These are phyloP conservation scores for Diaporthe caulivora DNA, from an alignment of 2,329 filamentous ascomycete species.

Conservation along the genomic window DNA sequence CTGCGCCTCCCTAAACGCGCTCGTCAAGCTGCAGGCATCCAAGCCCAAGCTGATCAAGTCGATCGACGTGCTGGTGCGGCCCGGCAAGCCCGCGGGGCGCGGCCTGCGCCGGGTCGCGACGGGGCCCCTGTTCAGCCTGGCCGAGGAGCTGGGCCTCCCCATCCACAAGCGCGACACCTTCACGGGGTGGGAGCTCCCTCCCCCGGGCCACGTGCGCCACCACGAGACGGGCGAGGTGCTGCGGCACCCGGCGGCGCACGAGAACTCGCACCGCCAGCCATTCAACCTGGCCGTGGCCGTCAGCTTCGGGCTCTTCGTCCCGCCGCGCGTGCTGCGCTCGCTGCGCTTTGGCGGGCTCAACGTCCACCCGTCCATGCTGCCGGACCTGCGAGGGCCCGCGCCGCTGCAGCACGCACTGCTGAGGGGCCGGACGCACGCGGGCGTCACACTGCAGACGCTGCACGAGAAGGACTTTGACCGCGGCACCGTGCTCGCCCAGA, in stretches of 20 bases:
- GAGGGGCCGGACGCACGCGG: conserved; percentile 69
- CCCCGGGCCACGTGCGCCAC: conserved; percentile 35
- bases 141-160: conserved; percentile 71
- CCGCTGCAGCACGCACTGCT: conserved; percentile 90
- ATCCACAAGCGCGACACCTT: conserved; percentile 87
- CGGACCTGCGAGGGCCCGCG: conserved; percentile 86
- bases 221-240: conserved; percentile 35
- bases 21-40: conserved; percentile 68
- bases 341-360: conserved; percentile 91
- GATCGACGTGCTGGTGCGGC: conserved; percentile 87
- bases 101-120: conserved; percentile 74
- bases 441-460: conserved; percentile 89
- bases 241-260: conserved; percentile 39
- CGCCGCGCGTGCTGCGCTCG: conserved; percentile 76
- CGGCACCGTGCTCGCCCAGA: conserved; percentile 81
- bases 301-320: conserved; percentile 93
- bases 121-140: conserved; percentile 81
- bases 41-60: conserved; percentile 73
- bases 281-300: conserved; percentile 90
- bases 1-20: conserved; percentile 77
- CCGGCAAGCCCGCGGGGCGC: conserved; percentile 82
- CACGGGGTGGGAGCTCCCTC: conserved; percentile 73
- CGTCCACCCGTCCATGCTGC: conserved; percentile 91
- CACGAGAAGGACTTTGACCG: conserved; percentile 82
- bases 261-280: conserved; percentile 57